Evolutionary conservation across 1,284 basidiomycete species (phyloP).

Genomic region (Heterobasidion parviporum): DNA sequence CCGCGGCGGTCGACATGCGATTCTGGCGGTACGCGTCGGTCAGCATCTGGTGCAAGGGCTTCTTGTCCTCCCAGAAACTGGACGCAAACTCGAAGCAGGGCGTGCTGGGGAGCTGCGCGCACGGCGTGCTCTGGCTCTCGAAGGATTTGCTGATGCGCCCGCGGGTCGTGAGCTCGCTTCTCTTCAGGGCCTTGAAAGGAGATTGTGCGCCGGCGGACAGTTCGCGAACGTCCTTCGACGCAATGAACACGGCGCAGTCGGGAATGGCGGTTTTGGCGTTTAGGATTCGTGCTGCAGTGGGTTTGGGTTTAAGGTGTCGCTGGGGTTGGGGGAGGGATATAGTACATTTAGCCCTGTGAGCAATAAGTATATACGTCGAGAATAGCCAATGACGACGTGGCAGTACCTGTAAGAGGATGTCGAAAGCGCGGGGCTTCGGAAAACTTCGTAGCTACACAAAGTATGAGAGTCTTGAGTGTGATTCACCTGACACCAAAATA

Average conservation of each 20-base stretch:
- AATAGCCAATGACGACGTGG: background rate
- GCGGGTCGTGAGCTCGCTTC: conserved; percentile 24
- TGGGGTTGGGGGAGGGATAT: conserved; percentile 43
- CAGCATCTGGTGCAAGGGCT: conserved; percentile 36
- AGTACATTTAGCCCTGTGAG: conserved; percentile 34
- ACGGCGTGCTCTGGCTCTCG: conserved; percentile 44
- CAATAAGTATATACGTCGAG: background rate
- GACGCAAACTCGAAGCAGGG: conserved; percentile 45
- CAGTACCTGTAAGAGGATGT: conserved; percentile 33
- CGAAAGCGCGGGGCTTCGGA: conserved; percentile 36
- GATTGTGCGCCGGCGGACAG: conserved; percentile 35
- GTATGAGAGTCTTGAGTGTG: background rate
- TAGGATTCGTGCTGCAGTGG: conserved; percentile 29
- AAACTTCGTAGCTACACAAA: conserved; percentile 33
- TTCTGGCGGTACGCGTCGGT: conserved; percentile 53
- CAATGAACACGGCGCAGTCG: conserved; percentile 40
- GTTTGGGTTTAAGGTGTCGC: conserved; percentile 16
- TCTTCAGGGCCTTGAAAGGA: conserved; percentile 37
- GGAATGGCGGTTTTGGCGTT: conserved; percentile 37
- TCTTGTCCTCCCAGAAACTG: conserved; percentile 53
- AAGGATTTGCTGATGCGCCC: conserved; percentile 35
- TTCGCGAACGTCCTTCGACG: conserved; percentile 24
- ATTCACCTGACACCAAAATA: background rate
- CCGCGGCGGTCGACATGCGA: conserved; percentile 43
- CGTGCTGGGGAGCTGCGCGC: conserved; percentile 32